phyloP scores from a whole-genome alignment of 306 rosid genomes.

The Cucurbita maxima region DNA sequence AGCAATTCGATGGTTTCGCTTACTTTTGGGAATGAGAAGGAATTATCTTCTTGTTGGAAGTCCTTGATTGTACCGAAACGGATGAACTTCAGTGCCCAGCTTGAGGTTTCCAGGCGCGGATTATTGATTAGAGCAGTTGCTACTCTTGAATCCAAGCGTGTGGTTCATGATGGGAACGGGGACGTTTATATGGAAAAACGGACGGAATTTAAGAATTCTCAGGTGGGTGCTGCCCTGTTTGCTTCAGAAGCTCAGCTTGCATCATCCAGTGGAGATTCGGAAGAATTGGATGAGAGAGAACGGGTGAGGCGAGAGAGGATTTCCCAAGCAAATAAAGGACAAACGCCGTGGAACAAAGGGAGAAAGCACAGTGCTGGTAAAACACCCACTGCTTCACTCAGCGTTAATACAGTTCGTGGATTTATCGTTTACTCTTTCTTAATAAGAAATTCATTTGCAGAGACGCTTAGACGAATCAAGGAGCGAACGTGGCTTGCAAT shows the following conservation, averaged over 20 bases:
- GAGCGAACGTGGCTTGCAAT: constrained; percentile 90
- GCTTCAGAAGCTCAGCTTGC: constrained; percentile 6
- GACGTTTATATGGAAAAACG: constrained; percentile 5
- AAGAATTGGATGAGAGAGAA: constrained; percentile 45
- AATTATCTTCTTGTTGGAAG: constrained; percentile 27
- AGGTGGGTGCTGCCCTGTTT: constrained; percentile 12
- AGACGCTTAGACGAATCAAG: constrained; percentile 65
- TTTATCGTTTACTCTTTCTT: constrained; percentile 8
- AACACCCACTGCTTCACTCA: neutral
- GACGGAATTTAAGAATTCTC: constrained; percentile 2
- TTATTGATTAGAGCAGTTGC: constrained; percentile 54
- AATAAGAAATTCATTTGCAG: constrained; percentile 25
- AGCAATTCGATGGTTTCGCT: constrained; percentile 21
- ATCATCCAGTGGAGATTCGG: constrained; percentile 15
- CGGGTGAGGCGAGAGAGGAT: constrained; percentile 63
- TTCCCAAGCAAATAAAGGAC: constrained; percentile 86
- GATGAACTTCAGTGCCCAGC: constrained; percentile 12
- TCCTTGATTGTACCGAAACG: constrained; percentile 14
- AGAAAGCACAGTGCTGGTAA: constrained; percentile 76
- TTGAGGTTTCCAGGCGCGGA: constrained; percentile 16
- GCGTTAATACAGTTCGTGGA: neutral
- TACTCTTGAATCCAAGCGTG: constrained; percentile 39
- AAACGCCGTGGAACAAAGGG: constrained; percentile 93
- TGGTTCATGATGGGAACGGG: constrained; percentile 17
- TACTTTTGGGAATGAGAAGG: constrained; percentile 23